A percentile compares a stretch with the other conserved stretches of the same genome.
These are phyloP conservation scores for Melampsora occidentalis DNA, from an alignment of 1,284 basidiomycete genomes.

Conservation along the genomic window DNA sequence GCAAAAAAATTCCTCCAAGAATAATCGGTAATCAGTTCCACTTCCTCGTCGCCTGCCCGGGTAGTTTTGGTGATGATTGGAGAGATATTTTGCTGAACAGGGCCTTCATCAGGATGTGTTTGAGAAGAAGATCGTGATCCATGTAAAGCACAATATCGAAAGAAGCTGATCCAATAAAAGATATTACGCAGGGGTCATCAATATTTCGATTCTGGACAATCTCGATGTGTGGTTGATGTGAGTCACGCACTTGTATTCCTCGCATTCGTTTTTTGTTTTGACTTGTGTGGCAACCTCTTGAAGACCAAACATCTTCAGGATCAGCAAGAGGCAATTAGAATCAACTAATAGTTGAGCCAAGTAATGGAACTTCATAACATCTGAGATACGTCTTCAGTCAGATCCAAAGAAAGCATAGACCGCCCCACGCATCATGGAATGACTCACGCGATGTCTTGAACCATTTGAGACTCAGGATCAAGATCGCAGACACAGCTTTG, in stretches of 20 bases:
- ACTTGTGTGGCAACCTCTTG: conserved; percentile 83
- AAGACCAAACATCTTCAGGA: conserved; percentile 96
- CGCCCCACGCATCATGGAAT: neutral
- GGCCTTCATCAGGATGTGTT: neutral
- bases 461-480: conserved; percentile 90
- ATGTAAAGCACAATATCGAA: conserved; percentile 81
- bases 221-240: neutral
- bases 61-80: conserved; percentile 45
- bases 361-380: conserved; percentile 98
- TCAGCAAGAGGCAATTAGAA: conserved; percentile 87
- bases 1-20: conserved; percentile 99
- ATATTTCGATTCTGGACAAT: neutral
- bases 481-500: conserved; percentile 92
- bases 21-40: conserved; percentile 87
- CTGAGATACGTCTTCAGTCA: neutral
- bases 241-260: conserved; percentile 60
- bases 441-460: conserved; percentile 79
- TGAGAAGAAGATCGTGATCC: conserved; percentile 49
- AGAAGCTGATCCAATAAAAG: conserved; percentile 65
- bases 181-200: neutral
- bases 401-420: conserved; percentile 10
- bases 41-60: conserved; percentile 66
- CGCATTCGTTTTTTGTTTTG: conserved; percentile 80
- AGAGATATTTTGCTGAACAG: conserved; percentile 25
- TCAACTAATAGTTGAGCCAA: conserved; percentile 90